These are phyloP conservation scores for Phytophthora multivora DNA, from an alignment of 352 stramenopile genomes.

Conservation along the genomic window DNA sequence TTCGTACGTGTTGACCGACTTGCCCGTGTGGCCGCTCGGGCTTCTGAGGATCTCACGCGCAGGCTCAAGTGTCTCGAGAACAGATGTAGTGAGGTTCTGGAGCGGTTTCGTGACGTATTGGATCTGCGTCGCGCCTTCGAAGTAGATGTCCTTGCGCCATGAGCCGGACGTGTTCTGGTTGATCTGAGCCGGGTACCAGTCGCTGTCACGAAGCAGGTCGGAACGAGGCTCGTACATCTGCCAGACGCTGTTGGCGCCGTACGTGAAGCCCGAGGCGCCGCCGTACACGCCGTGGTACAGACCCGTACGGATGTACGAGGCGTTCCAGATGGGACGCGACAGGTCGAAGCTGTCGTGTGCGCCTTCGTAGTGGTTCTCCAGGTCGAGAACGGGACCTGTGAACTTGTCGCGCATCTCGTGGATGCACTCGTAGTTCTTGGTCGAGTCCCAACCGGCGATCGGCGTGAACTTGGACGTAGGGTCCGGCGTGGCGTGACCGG, in stretches of 20 bases:
- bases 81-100: neutral
- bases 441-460: neutral
- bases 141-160: neutral
- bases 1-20: neutral
- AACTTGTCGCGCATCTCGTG: neutral
- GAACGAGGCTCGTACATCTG: neutral
- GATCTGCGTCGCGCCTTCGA: neutral
- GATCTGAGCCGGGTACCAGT: neutral
- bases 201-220: neutral
- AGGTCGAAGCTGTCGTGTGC: neutral
- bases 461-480: neutral
- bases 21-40: neutral
- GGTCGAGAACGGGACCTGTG: neutral
- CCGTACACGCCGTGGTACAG: neutral
- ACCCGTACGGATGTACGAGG: neutral
- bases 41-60: neutral
- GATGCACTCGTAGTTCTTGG: neutral
- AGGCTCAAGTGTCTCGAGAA: neutral
- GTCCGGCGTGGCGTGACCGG: neutral
- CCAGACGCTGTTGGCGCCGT: neutral
- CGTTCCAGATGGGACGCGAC: neutral
- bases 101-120: neutral
- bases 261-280: neutral
- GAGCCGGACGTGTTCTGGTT: neutral
- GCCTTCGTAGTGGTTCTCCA: neutral